Base-by-base conservation (phyloP, 2,329 filamentous ascomycete genomes). In the Davidsoniella virescens region DNA sequence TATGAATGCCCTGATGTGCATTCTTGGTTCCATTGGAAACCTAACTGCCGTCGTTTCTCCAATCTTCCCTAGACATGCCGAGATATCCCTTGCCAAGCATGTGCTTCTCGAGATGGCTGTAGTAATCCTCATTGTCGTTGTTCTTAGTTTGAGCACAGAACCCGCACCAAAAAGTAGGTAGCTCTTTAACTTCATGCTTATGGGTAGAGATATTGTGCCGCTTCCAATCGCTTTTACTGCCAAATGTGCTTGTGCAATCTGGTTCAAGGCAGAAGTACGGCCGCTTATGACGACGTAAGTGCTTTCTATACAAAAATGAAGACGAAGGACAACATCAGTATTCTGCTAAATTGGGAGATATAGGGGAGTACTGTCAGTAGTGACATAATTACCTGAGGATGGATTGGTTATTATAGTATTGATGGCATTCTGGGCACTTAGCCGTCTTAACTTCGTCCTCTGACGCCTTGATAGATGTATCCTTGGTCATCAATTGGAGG, bases 191-290 rank as follows among this genome's bases (percentile, higher is more conserved):
- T 33, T 2, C 9, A 33, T 23, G 20, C 5, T 23, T 23, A n/a
- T n/a, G n/a, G n/a, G n/a, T n/a, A 23, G 1, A 5, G 20, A 5
- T 23, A 23, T 23, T 90, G 59, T 95, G 88, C 1, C 88, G 78
- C 61, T 93, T 94, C 88, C 78, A 95, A 63, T 95, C 88, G 53
- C 87, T 88, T 61, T 94, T 94, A 63, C 84, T 88, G n/a, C 88
- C 88, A 57, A 94, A 94, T 0, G 61, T 69, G 59, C 86, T 87
- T 45, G 65, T 63, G 59, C 88, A 94, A 26, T 67, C 64, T 7
- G 69, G 64, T 55, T 80, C 84, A 0, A 87, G 94, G 63, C 88
- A 95, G 10, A 79, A 80, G 55, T 90, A 94, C 0, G 87, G 88
- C 56, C 78, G 80, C 4, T 20, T 6, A 5, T 47, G 44, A 7